Evolutionary conservation across 495 filamentous ascomycete species (phyloP).

Genomic region (Paragyromitra xinjiangensis): DNA sequence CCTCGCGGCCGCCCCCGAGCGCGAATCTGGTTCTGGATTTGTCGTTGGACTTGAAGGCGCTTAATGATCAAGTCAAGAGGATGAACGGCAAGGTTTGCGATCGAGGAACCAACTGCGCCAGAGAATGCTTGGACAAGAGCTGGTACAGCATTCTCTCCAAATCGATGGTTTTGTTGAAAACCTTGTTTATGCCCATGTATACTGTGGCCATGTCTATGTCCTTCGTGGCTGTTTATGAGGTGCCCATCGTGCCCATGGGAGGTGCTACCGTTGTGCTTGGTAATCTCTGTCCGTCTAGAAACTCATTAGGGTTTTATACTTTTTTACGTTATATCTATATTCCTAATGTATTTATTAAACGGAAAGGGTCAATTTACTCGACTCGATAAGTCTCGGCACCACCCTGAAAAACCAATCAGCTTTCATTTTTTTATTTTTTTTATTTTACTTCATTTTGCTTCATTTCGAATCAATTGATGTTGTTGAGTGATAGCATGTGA

Average conservation of each 20-base stretch:
- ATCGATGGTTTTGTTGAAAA: slow-evolving; percentile 17
- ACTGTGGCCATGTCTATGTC: neutral
- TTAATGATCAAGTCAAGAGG: slow-evolving; percentile 87
- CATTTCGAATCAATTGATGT: neutral
- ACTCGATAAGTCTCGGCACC: slow-evolving; percentile 30
- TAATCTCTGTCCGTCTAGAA: slow-evolving; percentile 33
- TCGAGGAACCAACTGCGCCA: slow-evolving; percentile 78
- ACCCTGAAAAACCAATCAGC: slow-evolving; percentile 21
- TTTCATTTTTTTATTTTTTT: neutral
- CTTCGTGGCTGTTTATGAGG: slow-evolving; percentile 1
- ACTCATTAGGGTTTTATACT: slow-evolving; percentile 14
- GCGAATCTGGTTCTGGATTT: slow-evolving; percentile 59
- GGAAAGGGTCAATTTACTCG: slow-evolving; percentile 35
- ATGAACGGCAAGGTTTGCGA: slow-evolving; percentile 82
- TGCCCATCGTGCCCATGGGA: slow-evolving; percentile 18
- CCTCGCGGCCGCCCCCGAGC: neutral
- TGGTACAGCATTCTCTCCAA: slow-evolving; percentile 67
- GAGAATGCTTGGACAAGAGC: slow-evolving; percentile 87
- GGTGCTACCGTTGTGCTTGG: slow-evolving; percentile 9
- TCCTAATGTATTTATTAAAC: neutral
- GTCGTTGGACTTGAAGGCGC: slow-evolving; percentile 81
- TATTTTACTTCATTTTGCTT: neutral
- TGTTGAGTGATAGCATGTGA: slow-evolving; percentile 4
- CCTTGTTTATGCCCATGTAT: slow-evolving; percentile 12
- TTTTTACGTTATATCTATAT: neutral